Conservation (phyloP, 768 basidiomycete genomes). For the Lentinula raphanica region DNA sequence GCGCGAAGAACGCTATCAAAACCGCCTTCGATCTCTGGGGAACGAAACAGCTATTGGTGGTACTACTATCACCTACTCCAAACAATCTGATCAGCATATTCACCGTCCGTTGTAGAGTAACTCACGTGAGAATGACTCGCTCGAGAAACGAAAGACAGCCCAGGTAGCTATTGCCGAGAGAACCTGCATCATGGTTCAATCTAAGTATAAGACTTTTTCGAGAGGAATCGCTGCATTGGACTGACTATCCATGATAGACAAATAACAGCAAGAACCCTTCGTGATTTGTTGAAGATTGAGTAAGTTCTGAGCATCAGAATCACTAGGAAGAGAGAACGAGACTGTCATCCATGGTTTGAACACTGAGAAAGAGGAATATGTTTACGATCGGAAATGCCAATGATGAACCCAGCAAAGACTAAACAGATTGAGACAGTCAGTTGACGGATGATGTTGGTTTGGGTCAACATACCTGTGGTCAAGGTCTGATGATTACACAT, state of each 20-base stretch:
- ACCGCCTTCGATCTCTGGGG: background rate
- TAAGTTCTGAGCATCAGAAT: constrained; percentile 2
- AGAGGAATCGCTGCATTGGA: too few species aligned
- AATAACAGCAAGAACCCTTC: background rate
- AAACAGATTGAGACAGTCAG: background rate
- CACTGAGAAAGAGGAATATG: background rate
- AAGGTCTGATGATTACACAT: background rate
- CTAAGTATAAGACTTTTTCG: too few species aligned
- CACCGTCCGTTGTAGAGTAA: too few species aligned
- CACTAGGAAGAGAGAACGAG: background rate
- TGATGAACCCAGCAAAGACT: background rate
- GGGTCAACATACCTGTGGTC: background rate
- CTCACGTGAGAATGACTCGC: too few species aligned
- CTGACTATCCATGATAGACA: background rate
- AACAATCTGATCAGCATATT: too few species aligned
- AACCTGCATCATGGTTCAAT: background rate
- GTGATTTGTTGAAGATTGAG: constrained; percentile 1
- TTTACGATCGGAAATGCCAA: background rate
- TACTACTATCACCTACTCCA: too few species aligned
- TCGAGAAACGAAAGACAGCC: too few species aligned
- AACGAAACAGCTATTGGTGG: too few species aligned
- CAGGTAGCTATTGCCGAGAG: too few species aligned
- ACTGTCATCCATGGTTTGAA: background rate
- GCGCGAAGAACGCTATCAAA: background rate
- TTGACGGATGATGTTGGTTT: too few species aligned